Evolutionary conservation across 2,329 filamentous ascomycete species (phyloP).

Genomic region (Ampelomyces quisqualis): DNA sequence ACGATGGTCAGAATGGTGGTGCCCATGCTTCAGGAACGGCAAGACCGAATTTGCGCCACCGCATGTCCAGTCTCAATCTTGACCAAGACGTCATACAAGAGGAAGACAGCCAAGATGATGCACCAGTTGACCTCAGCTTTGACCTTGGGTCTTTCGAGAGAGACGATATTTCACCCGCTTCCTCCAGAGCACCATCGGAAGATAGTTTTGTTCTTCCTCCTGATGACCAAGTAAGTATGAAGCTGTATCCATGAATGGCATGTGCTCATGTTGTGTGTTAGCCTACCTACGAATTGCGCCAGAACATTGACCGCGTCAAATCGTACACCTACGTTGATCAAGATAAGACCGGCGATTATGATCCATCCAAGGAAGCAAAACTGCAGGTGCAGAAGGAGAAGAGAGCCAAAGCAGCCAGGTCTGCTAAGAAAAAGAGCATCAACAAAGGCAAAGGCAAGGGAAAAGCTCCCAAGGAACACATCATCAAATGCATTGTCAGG

Average conservation of each 20-base stretch:
- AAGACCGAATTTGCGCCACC: constrained; percentile 6
- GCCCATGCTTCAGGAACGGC: background rate
- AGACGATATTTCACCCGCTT: constrained; percentile 3
- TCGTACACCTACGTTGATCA: constrained; percentile 37
- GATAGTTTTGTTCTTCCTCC: constrained; percentile 13
- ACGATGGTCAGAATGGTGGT: background rate
- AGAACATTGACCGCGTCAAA: constrained; percentile 24
- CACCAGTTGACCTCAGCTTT: constrained; percentile 5
- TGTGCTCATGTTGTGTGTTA: no score
- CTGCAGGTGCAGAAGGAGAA: constrained; percentile 6
- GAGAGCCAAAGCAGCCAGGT: constrained; percentile 15
- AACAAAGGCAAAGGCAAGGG: constrained; percentile 13
- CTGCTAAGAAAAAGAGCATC: constrained; percentile 12
- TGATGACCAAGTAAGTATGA: constrained; percentile 9
- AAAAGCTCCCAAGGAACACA: constrained; percentile 1
- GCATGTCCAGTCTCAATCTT: constrained; percentile 17
- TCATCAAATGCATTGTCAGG: constrained; percentile 22
- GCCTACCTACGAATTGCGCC: constrained; percentile 24
- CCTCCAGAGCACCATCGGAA: constrained; percentile 15
- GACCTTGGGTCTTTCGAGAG: constrained; percentile 8
- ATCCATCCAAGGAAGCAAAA: constrained; percentile 23
- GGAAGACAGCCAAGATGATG: background rate
- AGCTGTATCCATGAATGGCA: no score
- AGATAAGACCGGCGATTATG: constrained; percentile 43
- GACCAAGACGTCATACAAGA: constrained; percentile 11